Evolutionary conservation across 2,329 filamentous ascomycete genomes (phyloP).

Genomic region (Aspergillus luchuensis): DNA sequence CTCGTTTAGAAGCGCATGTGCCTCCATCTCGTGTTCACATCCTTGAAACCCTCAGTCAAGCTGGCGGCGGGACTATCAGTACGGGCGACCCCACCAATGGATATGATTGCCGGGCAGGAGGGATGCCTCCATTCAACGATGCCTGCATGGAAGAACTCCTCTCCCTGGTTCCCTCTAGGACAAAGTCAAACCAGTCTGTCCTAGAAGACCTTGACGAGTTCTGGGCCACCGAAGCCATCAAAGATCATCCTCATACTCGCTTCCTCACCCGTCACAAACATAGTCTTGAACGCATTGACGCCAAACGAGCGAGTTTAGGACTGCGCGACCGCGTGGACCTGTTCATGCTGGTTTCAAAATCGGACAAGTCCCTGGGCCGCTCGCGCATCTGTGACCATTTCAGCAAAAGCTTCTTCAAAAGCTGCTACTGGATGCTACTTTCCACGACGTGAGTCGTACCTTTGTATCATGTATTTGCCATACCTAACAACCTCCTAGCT

Average conservation of each 20-base stretch:
- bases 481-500: constrained; percentile 16
- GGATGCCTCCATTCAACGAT: constrained; percentile 38
- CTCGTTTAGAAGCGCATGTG: constrained; percentile 38
- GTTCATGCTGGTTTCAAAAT: constrained; percentile 19
- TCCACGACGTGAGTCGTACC: constrained; percentile 23
- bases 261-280: constrained; percentile 16
- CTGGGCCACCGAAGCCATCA: neutral
- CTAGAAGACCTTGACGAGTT: constrained; percentile 23
- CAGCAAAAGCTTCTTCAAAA: constrained; percentile 25
- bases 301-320: constrained; percentile 13
- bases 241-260: constrained; percentile 12
- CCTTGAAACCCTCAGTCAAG: constrained; percentile 33
- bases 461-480: neutral
- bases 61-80: constrained; percentile 35
- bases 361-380: constrained; percentile 21
- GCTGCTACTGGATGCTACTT: constrained; percentile 31
- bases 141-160: constrained; percentile 39
- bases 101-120: constrained; percentile 40
- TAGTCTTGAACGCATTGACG: constrained; percentile 10
- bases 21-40: constrained; percentile 38
- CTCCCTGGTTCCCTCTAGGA: constrained; percentile 32
- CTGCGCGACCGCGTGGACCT: constrained; percentile 24
- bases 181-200: constrained; percentile 15
- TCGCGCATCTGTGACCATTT: constrained; percentile 22
- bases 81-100: constrained; percentile 34